Evolutionary conservation across 2,329 filamentous ascomycete genomes (phyloP), one percentile per base, ranked within the genome.

Genomic region (Arthrobotrys entomopaga): DNA sequence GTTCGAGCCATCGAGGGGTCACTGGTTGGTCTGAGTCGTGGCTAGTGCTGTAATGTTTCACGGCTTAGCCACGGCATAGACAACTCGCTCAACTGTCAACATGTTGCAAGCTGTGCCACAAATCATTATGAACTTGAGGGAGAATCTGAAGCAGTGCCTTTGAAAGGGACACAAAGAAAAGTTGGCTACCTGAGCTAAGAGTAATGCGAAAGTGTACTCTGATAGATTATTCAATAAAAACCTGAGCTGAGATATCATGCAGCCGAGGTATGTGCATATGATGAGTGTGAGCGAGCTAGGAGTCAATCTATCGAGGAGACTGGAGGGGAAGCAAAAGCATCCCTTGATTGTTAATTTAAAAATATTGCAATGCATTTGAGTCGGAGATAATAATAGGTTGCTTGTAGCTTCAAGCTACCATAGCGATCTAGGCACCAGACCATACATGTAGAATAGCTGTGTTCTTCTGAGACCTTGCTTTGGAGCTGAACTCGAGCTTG

Each of bases 401-500:
- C 24, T 26, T 7, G 24, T 3, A 26, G 24, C 24, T 26, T n/a
- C 24, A 3, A 26, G 24, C 24, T 26, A 26, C 24, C 24, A 26
- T 26, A 48, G n/a, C n/a, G 22, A 11, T 58, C n/a, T 22, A 40
- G 0, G 7, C 5, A 42, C 26, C 20, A 42, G 24, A n/a, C n/a
- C n/a, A n/a, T n/a, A n/a, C n/a, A n/a, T n/a, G n/a, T n/a, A n/a
- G n/a, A n/a, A n/a, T 26, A 3, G 7, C 24, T 26, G 24, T 26
- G 24, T 26, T 26, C 24, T 26, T 26, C 24, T 26, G 24, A 26
- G 24, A 26, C 66, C 66, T 71, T 64, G 53, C 66, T 64, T 71
- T 19, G 52, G 64, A 71, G 64, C 64, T 50, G 64, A 49, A 57
- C 53, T 26, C 24, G 7, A 60, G 38, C 19, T 53, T 64, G 66